These are phyloP conservation scores for Stagonosporopsis cucurbitacearum DNA, from an alignment of 2,329 filamentous ascomycete genomes.

Conservation along the genomic window DNA sequence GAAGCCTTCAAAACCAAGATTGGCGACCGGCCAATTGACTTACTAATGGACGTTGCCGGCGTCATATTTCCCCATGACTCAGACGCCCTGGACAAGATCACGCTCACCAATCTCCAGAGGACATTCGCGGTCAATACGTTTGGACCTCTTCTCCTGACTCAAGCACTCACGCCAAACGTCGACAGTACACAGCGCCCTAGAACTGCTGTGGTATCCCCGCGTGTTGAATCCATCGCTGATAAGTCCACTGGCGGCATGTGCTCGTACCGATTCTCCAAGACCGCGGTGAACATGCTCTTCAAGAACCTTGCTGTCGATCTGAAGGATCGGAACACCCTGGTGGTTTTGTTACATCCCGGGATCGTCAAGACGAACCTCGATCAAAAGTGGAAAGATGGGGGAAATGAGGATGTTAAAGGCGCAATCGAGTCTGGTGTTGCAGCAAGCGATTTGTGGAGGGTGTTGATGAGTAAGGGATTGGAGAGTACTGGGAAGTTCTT, in stretches of 20 bases:
- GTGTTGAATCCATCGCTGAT: slow-evolving; percentile 54
- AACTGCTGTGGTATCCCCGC: slow-evolving; percentile 52
- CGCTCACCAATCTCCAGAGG: slow-evolving; percentile 36
- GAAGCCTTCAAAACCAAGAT: slow-evolving; percentile 41
- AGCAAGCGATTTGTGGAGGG: slow-evolving; percentile 53
- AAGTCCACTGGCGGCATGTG: slow-evolving; percentile 53
- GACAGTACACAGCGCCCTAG: slow-evolving; percentile 39
- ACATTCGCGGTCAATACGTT: slow-evolving; percentile 55
- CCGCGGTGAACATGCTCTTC: slow-evolving; percentile 54
- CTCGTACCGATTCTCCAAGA: slow-evolving; percentile 54
- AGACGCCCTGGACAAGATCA: slow-evolving; percentile 46
- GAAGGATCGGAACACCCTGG: slow-evolving; percentile 48
- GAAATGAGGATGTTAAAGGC: slow-evolving; percentile 34
- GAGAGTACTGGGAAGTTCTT: slow-evolving; percentile 54
- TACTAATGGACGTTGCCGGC: slow-evolving; percentile 51
- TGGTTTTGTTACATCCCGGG: slow-evolving; percentile 54
- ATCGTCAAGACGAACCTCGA: slow-evolving; percentile 47
- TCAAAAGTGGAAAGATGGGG: slow-evolving; percentile 34
- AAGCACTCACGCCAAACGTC: slow-evolving; percentile 54
- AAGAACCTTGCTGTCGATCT: slow-evolving; percentile 54
- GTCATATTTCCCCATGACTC: slow-evolving; percentile 41
- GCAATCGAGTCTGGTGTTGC: slow-evolving; percentile 56
- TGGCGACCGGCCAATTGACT: slow-evolving; percentile 41
- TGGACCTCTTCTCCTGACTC: slow-evolving; percentile 54
- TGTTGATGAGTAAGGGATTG: slow-evolving; percentile 49